Conservation (phyloP, 768 basidiomycete genomes). For the Hypholoma sublateritium region DNA sequence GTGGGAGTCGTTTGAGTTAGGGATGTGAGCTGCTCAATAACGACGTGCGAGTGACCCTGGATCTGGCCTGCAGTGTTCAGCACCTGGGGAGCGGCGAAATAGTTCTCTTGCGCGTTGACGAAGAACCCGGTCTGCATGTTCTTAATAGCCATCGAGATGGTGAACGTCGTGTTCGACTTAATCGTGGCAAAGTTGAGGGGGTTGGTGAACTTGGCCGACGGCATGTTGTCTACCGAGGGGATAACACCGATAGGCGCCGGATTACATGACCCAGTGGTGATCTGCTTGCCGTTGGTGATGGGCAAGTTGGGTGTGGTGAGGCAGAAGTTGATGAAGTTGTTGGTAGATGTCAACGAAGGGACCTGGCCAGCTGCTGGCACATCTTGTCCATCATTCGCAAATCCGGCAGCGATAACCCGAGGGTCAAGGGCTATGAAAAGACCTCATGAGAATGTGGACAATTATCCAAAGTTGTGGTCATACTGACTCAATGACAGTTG, state of each 20-base stretch:
- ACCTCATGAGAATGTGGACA: conserved; percentile 2
- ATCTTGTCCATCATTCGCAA: conserved; percentile 49
- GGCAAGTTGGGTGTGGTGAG: conserved; percentile 41
- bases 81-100: conserved; percentile 58
- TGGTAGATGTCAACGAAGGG: conserved; percentile 49
- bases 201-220: conserved; percentile 45
- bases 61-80: conserved; percentile 50
- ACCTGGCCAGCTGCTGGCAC: conserved; percentile 45
- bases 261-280: conserved; percentile 57
- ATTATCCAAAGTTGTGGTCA: neutral
- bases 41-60: conserved; percentile 59
- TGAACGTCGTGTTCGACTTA: conserved; percentile 46
- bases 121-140: conserved; percentile 54
- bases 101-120: conserved; percentile 52
- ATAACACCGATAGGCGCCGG: conserved; percentile 58
- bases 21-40: conserved; percentile 48
- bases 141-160: conserved; percentile 46
- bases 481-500: conserved; percentile 44
- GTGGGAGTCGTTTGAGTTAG: conserved; percentile 44
- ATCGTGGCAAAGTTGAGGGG: conserved; percentile 47
- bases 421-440: conserved; percentile 47
- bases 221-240: conserved; percentile 43
- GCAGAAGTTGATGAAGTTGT: conserved; percentile 67
- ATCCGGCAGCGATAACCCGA: conserved; percentile 45
- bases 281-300: conserved; percentile 55